These are phyloP conservation scores for Litchi chinensis DNA, from an alignment of 345 rosid genomes.

Conservation along the genomic window DNA sequence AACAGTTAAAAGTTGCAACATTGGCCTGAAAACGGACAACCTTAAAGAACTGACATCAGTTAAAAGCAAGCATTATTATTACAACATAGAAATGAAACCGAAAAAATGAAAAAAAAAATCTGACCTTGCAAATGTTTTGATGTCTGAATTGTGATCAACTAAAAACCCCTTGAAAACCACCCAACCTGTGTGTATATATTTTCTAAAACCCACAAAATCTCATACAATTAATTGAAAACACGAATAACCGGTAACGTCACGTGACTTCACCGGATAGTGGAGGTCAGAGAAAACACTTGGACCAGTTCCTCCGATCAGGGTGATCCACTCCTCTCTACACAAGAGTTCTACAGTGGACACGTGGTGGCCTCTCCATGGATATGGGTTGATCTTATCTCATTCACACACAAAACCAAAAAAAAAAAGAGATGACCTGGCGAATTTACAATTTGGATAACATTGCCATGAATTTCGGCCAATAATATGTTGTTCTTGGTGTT, in stretches of 20 bases:
- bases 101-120: background rate
- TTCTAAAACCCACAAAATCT: slow-evolving; percentile 29
- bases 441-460: background rate
- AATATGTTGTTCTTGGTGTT: background rate
- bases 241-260: slow-evolving; percentile 21
- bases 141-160: slow-evolving; percentile 20
- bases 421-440: background rate
- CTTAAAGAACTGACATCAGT: background rate
- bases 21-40: slow-evolving; percentile 6
- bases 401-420: slow-evolving; percentile 14
- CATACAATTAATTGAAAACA: background rate
- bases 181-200: background rate
- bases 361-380: slow-evolving; percentile 30
- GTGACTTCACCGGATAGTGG: slow-evolving; percentile 23
- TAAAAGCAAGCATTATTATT: background rate
- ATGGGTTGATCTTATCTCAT: slow-evolving; percentile 37
- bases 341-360: slow-evolving; percentile 26
- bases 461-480: slow-evolving; percentile 1
- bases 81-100: background rate
- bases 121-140: slow-evolving; percentile 6
- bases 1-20: background rate
- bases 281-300: slow-evolving; percentile 18
- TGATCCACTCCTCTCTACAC: slow-evolving; percentile 24
- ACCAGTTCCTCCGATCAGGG: slow-evolving; percentile 35
- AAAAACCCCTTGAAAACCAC: slow-evolving; percentile 32